phyloP scores from a whole-genome alignment of 805 yeast genomes.

The Metschnikowia hibisci region DNA sequence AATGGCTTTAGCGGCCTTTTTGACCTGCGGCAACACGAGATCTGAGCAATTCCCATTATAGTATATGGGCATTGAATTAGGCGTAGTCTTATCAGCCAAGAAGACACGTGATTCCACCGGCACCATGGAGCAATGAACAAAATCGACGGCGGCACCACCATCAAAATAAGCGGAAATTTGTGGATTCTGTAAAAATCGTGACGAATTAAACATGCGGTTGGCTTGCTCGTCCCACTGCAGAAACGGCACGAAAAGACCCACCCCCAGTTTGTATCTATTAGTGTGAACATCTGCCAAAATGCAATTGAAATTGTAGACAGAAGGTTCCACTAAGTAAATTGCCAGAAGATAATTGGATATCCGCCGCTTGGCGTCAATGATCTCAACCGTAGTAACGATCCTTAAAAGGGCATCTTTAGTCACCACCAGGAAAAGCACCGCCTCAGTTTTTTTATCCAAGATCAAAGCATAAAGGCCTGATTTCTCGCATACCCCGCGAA shows the following conservation, averaged over 20 bases:
- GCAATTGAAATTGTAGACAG: constrained; percentile 66
- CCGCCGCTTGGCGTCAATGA: constrained; percentile 57
- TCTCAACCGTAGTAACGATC: constrained; percentile 60
- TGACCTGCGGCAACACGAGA: constrained; percentile 55
- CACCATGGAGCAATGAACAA: constrained; percentile 37
- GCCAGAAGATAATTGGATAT: constrained; percentile 69
- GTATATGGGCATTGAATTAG: constrained; percentile 65
- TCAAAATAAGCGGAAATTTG: constrained; percentile 29
- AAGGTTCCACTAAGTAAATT: constrained; percentile 72
- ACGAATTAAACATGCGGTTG: constrained; percentile 18
- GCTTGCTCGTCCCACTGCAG: constrained; percentile 24
- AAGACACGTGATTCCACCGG: constrained; percentile 73
- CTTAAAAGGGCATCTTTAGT: constrained; percentile 46
- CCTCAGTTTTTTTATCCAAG: constrained; percentile 53
- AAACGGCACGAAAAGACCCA: constrained; percentile 67
- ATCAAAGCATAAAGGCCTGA: constrained; percentile 41
- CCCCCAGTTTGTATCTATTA: constrained; percentile 69
- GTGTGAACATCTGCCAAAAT: constrained; percentile 70
- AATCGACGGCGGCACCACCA: constrained; percentile 26
- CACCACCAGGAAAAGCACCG: constrained; percentile 45
- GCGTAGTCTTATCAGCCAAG: constrained; percentile 51
- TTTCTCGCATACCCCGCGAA: constrained; percentile 27
- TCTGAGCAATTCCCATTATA: constrained; percentile 64
- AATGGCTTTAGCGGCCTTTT: constrained; percentile 57
- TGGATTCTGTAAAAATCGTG: constrained; percentile 28